Evolutionary conservation across 768 basidiomycete species (phyloP).

Genomic region (Psilocybe tampanensis): DNA sequence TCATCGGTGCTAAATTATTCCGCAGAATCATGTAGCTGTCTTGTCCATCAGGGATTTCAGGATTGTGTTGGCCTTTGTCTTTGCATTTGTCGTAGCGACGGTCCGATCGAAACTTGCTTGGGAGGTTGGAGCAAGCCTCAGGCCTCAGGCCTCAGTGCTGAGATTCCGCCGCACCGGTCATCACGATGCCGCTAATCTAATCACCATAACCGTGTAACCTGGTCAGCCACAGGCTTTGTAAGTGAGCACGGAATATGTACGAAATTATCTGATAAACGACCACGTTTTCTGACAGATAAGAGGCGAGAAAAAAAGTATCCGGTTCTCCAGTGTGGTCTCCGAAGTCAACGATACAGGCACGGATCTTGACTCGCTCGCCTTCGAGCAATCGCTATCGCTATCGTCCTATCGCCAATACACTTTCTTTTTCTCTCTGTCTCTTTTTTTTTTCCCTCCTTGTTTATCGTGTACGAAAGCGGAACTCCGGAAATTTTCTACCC

Average conservation of each 20-base stretch:
- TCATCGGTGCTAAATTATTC: background rate
- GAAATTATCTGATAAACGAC: background rate
- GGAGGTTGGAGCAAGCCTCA: too few species aligned
- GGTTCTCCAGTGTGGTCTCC: background rate
- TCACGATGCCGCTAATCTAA: too few species aligned
- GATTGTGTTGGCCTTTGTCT: too few species aligned
- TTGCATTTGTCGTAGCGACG: background rate
- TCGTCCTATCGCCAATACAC: conserved; percentile 12
- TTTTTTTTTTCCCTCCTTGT: background rate
- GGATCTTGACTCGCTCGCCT: conserved; percentile 15
- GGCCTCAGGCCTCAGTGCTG: too few species aligned
- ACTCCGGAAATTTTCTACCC: conserved; percentile 10
- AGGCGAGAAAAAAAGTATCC: background rate
- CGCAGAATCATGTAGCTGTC: background rate
- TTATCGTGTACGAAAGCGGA: conserved; percentile 7
- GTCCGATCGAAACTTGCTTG: background rate
- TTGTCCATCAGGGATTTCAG: background rate
- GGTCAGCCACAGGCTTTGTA: too few species aligned
- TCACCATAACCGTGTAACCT: too few species aligned
- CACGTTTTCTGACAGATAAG: conserved; percentile 16
- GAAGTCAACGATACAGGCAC: conserved; percentile 14
- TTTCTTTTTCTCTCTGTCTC: background rate
- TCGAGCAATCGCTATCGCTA: conserved; percentile 15
- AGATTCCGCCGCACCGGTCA: too few species aligned
- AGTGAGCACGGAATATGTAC: too few species aligned